Evolutionary conservation across 805 yeast species (phyloP).

Genomic region (Lachancea waltii): DNA sequence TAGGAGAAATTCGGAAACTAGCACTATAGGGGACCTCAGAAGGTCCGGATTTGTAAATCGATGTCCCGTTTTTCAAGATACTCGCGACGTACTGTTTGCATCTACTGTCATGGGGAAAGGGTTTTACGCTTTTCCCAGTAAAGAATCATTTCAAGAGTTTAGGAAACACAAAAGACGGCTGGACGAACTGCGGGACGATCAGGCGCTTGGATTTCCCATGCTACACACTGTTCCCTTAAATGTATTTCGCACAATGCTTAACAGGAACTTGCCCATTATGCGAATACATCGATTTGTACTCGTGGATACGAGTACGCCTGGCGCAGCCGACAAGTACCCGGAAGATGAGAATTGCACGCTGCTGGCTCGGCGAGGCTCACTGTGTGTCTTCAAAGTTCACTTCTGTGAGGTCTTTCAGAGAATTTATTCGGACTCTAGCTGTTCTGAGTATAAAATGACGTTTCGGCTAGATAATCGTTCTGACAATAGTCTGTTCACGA

Average conservation of each 20-base stretch:
- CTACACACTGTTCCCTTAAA: conserved; percentile 31
- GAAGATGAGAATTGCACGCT: conserved; percentile 9
- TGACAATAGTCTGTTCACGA: conserved; percentile 18
- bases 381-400: conserved; percentile 22
- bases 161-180: conserved; percentile 25
- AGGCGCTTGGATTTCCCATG: conserved; percentile 33
- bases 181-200: conserved; percentile 15
- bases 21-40: conserved; percentile 27
- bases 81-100: conserved; percentile 31
- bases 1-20: conserved; percentile 21
- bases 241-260: conserved; percentile 28
- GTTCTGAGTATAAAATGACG: conserved; percentile 28
- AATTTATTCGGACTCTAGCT: conserved; percentile 19
- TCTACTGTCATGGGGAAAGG: conserved; percentile 34
- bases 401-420: conserved; percentile 32
- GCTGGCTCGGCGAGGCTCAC: conserved; percentile 7
- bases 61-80: conserved; percentile 22
- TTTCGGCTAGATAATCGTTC: conserved; percentile 22
- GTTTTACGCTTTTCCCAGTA: conserved; percentile 35
- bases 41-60: conserved; percentile 27
- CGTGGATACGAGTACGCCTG: conserved; percentile 1
- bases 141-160: conserved; percentile 25
- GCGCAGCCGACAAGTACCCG: conserved; percentile 1
- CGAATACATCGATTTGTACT: conserved; percentile 27
- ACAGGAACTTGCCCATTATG: conserved; percentile 25